Base-by-base conservation (phyloP, 2,329 filamentous ascomycete genomes). In the Pleoardoris graminearum region DNA sequence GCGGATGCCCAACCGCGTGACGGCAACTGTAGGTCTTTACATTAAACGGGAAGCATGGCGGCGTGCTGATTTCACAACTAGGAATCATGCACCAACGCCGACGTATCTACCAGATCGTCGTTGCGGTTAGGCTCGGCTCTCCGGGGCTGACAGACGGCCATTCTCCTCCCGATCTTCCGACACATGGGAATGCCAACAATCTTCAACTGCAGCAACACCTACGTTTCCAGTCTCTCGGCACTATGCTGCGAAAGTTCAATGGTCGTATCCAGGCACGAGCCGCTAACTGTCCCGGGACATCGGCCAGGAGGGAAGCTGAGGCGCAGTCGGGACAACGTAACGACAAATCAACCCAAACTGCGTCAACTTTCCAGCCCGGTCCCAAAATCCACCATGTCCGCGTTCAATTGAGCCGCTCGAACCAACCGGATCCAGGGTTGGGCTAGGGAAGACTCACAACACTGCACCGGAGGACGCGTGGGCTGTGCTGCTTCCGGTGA, bases 401-500 rank as follows among this genome's bases (percentile, higher is more conserved):
- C 7, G 16, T 23, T 42, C 14, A 12, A 41, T 25, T 22, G 16
- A 48, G 16, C 22, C 30, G 17, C 22, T 25, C 17, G 4, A 10
- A n/a, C 23, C 16, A 14, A 7, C 14, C 17, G 1, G 22, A 17
- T 16, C 35, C 16, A 12, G 19, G 10, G 16, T 16, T 30, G 23
- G 45, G 30, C 7, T 35, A 6, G 25, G 2, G 10, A 22, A 21
- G 27, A 41, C 14, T 22, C 27, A 35, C 47, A n/a, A 43, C 23
- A n/a, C 7, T 35, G 21, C 36, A 32, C 29, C 30, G 29, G 45
- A 23, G 30, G 57, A 51, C n/a, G n/a, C 47, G 50, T 39, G 59
- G 65, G 68, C 67, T 69, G 67, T 68, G 67, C 57, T 53, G 10
- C 21, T 48, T 50, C 63, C 67, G 67, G 66, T 69, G 57, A 68